Base-by-base conservation (phyloP, 108 stramenopile species). In the Mayamaea pseudoterrestris region DNA sequence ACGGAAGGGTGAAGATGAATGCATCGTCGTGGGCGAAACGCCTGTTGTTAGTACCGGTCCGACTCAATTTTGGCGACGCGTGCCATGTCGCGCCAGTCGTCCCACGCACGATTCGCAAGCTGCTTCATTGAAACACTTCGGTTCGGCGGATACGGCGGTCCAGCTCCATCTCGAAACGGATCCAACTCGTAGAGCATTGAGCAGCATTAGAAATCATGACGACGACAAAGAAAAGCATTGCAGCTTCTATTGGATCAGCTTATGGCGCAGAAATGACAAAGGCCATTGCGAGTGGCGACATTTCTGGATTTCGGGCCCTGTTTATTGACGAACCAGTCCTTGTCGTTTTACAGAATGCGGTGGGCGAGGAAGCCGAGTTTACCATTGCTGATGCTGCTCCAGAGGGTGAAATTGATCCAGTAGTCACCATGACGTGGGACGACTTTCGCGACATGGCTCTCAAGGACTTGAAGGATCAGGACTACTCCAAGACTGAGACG, bases 391-490 rank as follows among this genome's bases (percentile, higher is more conserved):
- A 35, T 32, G 31, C 13, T 16, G 13, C 22, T 13, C n/a, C 22
- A 22, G 49, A 50, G 22, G 37, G 8, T 8, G 37, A 14, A 3
- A n/a, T n/a, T n/a, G n/a, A n/a, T n/a, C n/a, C n/a, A n/a, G n/a
- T n/a, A n/a, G 43, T 24, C 3, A 35, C 30, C 17, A 18, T 50
- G 31, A 20, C 30, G 2, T 50, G 49, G 49, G 34, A 50, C 8
- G 34, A 32, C 12, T 50, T 50, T 24, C 13, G 9, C 5, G 31
- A 50, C 4, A 11, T 24, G 30, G 20, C 31, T 21, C 34, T 23
- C n/a, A 16, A 9, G 16, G 49, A 50, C 18, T 34, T 50, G 31
- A 32, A 35, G 31, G 32, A 35, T n/a, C 49, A 50, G 21, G 49
- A 32, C 9, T 50, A 35, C 18, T 7, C 35, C 14, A 50, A 34